Evolutionary conservation across 2,329 filamentous ascomycete genomes (phyloP), one percentile per base, ranked within the genome.

Genomic region (Colletotrichum graminicola): DNA sequence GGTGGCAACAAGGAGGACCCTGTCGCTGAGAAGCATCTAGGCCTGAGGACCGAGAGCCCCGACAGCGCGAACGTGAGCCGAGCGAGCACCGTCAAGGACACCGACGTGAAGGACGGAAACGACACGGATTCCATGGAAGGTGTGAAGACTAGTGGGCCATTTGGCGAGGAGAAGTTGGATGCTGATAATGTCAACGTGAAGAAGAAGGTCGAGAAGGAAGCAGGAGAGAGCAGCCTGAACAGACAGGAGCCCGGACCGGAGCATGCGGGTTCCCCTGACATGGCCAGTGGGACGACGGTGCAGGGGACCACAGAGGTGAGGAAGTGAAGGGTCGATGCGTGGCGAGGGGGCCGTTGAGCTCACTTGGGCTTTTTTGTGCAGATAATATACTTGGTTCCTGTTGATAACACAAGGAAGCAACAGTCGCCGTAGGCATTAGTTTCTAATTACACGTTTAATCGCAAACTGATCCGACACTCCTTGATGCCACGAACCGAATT

Each of bases 1-100:
- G 92, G 92, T 1, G 84, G 79, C 0, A 82, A 86, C 54, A 76
- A 77, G 5, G 82, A 83, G 54, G 83, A 84, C 23, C 84, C 86
- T 0, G 82, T 81, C 8, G 81, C 85, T 16, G 85, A 88, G 72
- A 93, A 90, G 77, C 88, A 90, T 59, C 82, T 97, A 1, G 94
- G 94, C 0, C 77, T 96, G 61, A 83, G 92, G 36, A 87, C 86
- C 5, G 87, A 90, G 71, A 91, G 88, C 8, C 88, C 91, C 0
- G 87, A 86, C 1, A 94, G 92, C 74, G 88, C 86, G 1, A 86
- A 89, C 65, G 85, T 94, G 21, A 95, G 93, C 78, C 88, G 90
- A 73, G 92, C 93, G 1, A 94, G 90, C 76, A 95, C 92, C 77
- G 80, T 93, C 26, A 85, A 82, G 76, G 88, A 83, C 67, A 73